Evolutionary conservation across 805 yeast species (phyloP).

Genomic region (Saccharomycopsis sp.): DNA sequence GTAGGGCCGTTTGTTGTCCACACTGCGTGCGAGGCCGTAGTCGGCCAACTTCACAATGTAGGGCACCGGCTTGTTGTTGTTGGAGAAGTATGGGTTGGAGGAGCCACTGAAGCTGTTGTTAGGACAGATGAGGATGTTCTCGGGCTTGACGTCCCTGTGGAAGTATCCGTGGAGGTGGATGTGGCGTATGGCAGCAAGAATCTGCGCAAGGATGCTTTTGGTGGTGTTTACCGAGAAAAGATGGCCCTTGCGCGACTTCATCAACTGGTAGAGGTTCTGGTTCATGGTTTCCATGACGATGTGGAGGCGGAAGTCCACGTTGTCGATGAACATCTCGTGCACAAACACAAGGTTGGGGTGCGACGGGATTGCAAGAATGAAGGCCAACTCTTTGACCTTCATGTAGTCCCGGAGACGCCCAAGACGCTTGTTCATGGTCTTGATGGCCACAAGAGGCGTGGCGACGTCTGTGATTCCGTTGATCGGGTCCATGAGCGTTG

Average conservation of each 20-base stretch:
- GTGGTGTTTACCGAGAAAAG: slow-evolving; percentile 52
- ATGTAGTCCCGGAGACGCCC: slow-evolving; percentile 48
- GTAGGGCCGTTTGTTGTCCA: slow-evolving; percentile 45
- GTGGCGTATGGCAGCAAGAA: slow-evolving; percentile 72
- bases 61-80: slow-evolving; percentile 21
- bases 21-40: slow-evolving; percentile 68
- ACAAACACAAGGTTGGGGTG: slow-evolving; percentile 70
- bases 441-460: slow-evolving; percentile 47
- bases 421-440: slow-evolving; percentile 60
- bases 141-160: slow-evolving; percentile 93
- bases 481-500: slow-evolving; percentile 43
- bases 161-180: slow-evolving; percentile 64
- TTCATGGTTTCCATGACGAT: slow-evolving; percentile 88
- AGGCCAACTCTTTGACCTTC: slow-evolving; percentile 58
- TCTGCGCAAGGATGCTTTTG: slow-evolving; percentile 62
- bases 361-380: slow-evolving; percentile 59
- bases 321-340: slow-evolving; percentile 74
- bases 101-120: slow-evolving; percentile 35
- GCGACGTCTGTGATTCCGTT: slow-evolving; percentile 9
- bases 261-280: slow-evolving; percentile 71
- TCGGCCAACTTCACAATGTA: slow-evolving; percentile 73
- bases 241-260: slow-evolving; percentile 50
- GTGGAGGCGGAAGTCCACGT: slow-evolving; percentile 49
- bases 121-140: slow-evolving; percentile 71
- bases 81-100: slow-evolving; percentile 27